Evolutionary conservation across 257 asterid genomes (phyloP), one percentile per base, ranked within the genome.

Genomic region (Perilla frutescens): DNA sequence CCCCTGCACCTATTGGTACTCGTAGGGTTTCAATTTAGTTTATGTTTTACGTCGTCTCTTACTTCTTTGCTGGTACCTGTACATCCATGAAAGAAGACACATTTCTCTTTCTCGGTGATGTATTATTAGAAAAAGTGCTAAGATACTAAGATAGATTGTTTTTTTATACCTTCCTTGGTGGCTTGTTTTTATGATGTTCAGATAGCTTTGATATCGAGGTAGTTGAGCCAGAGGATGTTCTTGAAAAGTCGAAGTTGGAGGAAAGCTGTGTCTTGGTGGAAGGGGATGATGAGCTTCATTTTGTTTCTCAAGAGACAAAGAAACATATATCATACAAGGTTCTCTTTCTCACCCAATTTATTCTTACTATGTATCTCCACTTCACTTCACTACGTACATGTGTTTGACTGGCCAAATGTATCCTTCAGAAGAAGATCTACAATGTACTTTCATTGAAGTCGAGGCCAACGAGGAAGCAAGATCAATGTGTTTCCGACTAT

Each of bases 251-350:
- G 49, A 62, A 32, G 57, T 66, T 90, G 64, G 91, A 81, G 75
- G 96, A 92, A 74, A 80, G 91, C 40, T 88, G 92, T 44, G 72
- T 92, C 55, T 60, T 87, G 85, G 96, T 90, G 72, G 91, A 90
- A 69, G 85, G 83, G 10, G 80, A 83, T 39, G 55, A 75, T 20
- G 26, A 20, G 57, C 82, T 61, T 66, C 79, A 45, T 59, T 50
- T 37, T n/a, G 54, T 75, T 62, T 61, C 84, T 37, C 82, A 56
- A 47, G 82, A 57, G 60, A 66, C 80, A 8, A 74, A 55, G 74
- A 81, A 78, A 62, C 88, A 69, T 2, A 90, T 83, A 80, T 89
- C 97, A 5, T 91, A 87, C 80, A 89, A 88, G 96, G 97, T 89
- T 56, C 65, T 31, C 36, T 40, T 41, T 55, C 75, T 5, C 59